Evolutionary conservation across 192 early-diverging fungal species (phyloP), one percentile per base, ranked within the genome.

Genomic region (Coemansia sp.): DNA sequence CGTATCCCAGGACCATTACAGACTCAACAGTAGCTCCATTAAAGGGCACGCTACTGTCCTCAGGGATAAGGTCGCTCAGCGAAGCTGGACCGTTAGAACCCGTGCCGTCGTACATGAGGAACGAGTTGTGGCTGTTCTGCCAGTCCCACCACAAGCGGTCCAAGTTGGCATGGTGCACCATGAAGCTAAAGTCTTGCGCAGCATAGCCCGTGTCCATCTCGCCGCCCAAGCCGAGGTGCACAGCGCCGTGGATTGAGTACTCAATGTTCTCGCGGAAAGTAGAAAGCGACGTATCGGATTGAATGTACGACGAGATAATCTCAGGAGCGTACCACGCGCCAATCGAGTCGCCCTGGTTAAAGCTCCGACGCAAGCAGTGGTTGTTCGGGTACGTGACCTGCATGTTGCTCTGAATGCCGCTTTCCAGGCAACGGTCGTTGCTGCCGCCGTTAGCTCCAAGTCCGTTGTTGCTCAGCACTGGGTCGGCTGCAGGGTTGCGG

Each of bases 91-190:
- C 61, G 36, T 66, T 65, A 6, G 60, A 47, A 20, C 70, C 71
- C 12, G 61, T 60, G 17, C 80, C 75, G 40, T 82, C 80, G 46
- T 77, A 74, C 62, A 65, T 72, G 17, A 68, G 9, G 56, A 65
- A 82, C 34, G 58, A 38, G 38, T 60, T 53, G 52, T 79, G 67
- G 1, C 36, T 52, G 69, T 72, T 77, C 60, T 84, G 82, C 82
- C 82, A 84, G 64, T 81, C 74, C 66, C 66, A 69, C 82, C 82
- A 84, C 72, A 84, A 66, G 15, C 72, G 65, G 59, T 84, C 82
- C 10, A 84, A 51, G 36, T 78, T 78, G 23, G 82, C 71, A 38
- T 84, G 82, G 34, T 82, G 80, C 15, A 75, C 55, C 78, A 81
- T 81, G 52, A 81, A 81, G 63, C 57, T 75, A 65, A 75, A 81